phyloP scores from a whole-genome alignment of 345 rosid genomes.

The Excoecaria cochinchinensis region DNA sequence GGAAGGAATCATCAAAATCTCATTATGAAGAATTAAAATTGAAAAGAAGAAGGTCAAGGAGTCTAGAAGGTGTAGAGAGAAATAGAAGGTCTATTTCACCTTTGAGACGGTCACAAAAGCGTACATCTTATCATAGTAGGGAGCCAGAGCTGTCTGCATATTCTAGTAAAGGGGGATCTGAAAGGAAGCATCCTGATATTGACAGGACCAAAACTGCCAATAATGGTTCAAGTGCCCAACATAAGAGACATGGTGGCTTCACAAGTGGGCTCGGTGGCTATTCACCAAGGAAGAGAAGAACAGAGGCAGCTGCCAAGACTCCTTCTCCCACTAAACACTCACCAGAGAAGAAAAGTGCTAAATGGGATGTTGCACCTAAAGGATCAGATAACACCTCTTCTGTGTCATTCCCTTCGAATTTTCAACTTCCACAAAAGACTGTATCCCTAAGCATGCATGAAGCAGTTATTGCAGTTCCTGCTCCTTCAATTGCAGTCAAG shows the following conservation, averaged over 20 bases:
- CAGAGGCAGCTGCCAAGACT: conserved; percentile 56
- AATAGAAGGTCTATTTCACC: conserved; percentile 54
- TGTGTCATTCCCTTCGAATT: conserved; percentile 42
- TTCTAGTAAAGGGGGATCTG: conserved; percentile 45
- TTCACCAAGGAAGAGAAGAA: conserved; percentile 88
- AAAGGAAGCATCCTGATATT: conserved; percentile 46
- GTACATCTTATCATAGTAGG: conserved; percentile 40
- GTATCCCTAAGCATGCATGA: conserved; percentile 41
- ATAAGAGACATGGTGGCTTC: conserved; percentile 48
- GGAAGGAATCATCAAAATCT: conserved; percentile 52
- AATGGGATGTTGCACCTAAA: conserved; percentile 74
- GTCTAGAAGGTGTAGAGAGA: conserved; percentile 54
- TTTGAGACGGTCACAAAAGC: conserved; percentile 51
- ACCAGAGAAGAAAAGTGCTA: conserved; percentile 69
- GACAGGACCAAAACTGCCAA: conserved; percentile 36
- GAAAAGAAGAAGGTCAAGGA: conserved; percentile 72
- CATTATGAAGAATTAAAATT: conserved; percentile 43
- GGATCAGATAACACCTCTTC: conserved; percentile 30
- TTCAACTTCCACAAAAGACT: conserved; percentile 41
- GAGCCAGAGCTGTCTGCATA: conserved; percentile 41
- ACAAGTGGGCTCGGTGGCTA: conserved; percentile 88
- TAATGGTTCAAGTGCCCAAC: conserved; percentile 54
- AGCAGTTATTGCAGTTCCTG: conserved; percentile 39
- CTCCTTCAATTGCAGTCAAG: conserved; percentile 38
- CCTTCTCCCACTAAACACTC: conserved; percentile 66